Conservation (phyloP, 257 asterid genomes). For the Vinca minor region DNA sequence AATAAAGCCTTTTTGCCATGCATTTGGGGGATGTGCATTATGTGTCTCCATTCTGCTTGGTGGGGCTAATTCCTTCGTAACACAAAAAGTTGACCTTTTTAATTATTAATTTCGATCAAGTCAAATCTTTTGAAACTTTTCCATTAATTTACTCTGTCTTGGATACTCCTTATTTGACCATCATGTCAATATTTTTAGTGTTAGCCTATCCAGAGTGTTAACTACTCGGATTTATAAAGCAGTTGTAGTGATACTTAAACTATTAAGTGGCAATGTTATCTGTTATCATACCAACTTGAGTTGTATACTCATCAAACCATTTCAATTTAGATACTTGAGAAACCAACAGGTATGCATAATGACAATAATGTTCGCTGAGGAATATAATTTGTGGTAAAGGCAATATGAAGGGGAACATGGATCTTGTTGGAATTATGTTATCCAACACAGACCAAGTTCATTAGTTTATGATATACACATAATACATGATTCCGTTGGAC, state of each 20-base stretch:
- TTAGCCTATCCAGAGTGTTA: not conserved
- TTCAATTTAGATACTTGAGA: not conserved
- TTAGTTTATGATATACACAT: not conserved
- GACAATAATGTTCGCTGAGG: not conserved
- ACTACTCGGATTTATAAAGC: not conserved
- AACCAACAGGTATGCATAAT: not conserved
- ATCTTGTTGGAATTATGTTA: not conserved
- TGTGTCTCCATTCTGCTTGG: not conserved
- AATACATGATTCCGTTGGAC: not conserved
- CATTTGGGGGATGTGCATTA: not conserved
- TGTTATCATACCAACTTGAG: not conserved
- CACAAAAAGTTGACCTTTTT: not conserved
- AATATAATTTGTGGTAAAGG: not conserved
- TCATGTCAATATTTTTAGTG: not conserved
- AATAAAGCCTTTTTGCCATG: not conserved
- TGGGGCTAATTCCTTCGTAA: not conserved
- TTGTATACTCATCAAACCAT: not conserved
- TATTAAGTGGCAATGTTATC: not conserved
- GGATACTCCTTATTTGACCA: not conserved
- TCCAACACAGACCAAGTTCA: not conserved
- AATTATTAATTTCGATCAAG: too few relatives aligned
- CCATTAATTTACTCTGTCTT: not conserved
- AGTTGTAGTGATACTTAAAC: not conserved
- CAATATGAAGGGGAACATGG: not conserved
- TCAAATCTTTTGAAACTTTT: not conserved